A percentile compares a stretch with the other conserved stretches of the same genome.
These are phyloP conservation scores for maize (Zea mays) DNA, from an alignment of 176 grass and related monocot genomes.

Conservation along the genomic window DNA sequence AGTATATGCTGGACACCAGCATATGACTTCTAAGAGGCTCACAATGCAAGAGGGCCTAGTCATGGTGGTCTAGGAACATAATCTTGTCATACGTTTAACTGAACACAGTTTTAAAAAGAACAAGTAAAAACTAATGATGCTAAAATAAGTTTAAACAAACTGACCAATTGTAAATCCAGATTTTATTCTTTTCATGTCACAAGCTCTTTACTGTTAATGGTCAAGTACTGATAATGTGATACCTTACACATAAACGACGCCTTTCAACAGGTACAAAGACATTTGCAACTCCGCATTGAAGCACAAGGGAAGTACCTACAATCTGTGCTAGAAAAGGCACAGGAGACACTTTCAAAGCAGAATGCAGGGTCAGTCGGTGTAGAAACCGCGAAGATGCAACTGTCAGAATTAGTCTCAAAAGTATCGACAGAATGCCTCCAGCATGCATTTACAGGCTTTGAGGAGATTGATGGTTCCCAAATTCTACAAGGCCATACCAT, in stretches of 20 bases:
- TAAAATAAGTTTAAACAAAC: conserved; percentile 8
- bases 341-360: conserved; percentile 87
- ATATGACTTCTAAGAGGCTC: conserved; percentile 4
- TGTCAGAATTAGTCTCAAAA: conserved; percentile 81
- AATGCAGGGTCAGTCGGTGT: conserved; percentile 62
- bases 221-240: conserved; percentile 29
- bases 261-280: conserved; percentile 80
- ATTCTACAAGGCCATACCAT: conserved; percentile 46
- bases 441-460: conserved; percentile 50
- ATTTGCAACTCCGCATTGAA: conserved; percentile 95
- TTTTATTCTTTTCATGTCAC: conserved; percentile 16
- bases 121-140: background rate
- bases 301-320: conserved; percentile 97
- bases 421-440: conserved; percentile 85
- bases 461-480: conserved; percentile 52
- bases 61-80: conserved; percentile 24
- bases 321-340: conserved; percentile 87
- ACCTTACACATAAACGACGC: conserved; percentile 5
- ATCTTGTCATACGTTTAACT: conserved; percentile 1
- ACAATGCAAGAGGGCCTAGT: background rate
- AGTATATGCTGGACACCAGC: background rate
- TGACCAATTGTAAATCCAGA: background rate
- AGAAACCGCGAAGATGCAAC: conserved; percentile 82
- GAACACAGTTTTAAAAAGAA: background rate
- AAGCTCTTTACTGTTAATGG: background rate